Base-by-base conservation (phyloP, 805 yeast genomes). In the Myxozyma udenii region DNA sequence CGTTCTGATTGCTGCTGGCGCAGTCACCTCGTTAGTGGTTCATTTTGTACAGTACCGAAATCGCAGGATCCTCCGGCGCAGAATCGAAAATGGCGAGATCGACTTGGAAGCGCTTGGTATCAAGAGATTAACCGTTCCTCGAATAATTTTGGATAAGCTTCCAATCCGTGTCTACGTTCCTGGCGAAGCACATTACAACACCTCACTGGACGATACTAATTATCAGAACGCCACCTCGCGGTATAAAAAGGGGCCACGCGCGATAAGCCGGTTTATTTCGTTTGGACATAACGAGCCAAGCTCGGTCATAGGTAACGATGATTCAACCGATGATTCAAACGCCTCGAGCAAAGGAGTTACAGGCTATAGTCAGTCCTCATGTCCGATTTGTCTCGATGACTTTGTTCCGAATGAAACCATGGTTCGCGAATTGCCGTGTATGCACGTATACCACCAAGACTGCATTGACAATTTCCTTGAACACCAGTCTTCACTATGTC, bases 401-500 rank as follows among this genome's bases (percentile, higher is more conserved):
- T 77, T 83, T 51, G 81, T 78, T 50, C 75, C 77, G 46, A 82
- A 78, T 11, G 90, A 84, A 43, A 61, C 68, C 3, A 63, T 69
- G 1, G 59, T 59, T 12, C 76, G 95, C 53, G 89, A 87, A 0
- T 71, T 87, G 41, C 77, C 87, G 11, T 87, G 95, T 70, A 84
- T 87, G 14, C 95, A 87, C 68, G 87, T 82, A 11, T 87, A 82
- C 75, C 95, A 87, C 62, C 75, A 83, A 7, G 81, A 75, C 11
- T 87, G 95, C 66, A 76, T 87, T 46, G 93, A 86, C 63, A 88
- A 89, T 1, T 87, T 93, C 88, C 72, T 87, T 32, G 80, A 78
- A 3, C 79, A 79, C 59, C 73, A 87, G 58, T 75, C 85, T 47
- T 86, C 88, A 1, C 82, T 85, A 62, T 87, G 95, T 66, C 95